These are phyloP conservation scores for Begonia peltatifolia DNA, from an alignment of 306 rosid genomes.

Conservation along the genomic window DNA sequence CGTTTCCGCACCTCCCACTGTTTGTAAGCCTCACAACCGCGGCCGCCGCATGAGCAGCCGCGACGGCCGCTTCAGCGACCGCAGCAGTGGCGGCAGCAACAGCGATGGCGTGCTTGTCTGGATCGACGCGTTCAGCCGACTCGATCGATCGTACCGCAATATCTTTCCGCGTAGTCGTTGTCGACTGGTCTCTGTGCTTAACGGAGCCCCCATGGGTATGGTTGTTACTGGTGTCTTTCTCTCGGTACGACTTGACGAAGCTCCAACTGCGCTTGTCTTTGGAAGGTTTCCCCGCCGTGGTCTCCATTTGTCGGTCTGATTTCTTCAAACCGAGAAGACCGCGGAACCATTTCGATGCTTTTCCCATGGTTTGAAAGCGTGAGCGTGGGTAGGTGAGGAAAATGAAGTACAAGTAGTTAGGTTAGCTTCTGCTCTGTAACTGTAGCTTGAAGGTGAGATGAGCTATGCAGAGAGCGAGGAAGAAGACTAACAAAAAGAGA, in stretches of 20 bases:
- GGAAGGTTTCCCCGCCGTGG: slow-evolving; percentile 18
- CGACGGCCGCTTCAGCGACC: slow-evolving; percentile 43
- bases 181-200: background rate
- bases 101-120: slow-evolving; percentile 41
- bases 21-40: slow-evolving; percentile 38
- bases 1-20: slow-evolving; percentile 14
- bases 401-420: background rate
- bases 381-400: background rate
- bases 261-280: slow-evolving; percentile 54
- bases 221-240: slow-evolving; percentile 14
- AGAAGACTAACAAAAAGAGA: background rate
- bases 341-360: slow-evolving; percentile 69
- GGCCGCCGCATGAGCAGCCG: slow-evolving; percentile 50
- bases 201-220: slow-evolving; percentile 2
- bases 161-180: background rate
- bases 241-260: slow-evolving; percentile 48
- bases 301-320: slow-evolving; percentile 3
- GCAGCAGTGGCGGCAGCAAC: slow-evolving; percentile 39
- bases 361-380: slow-evolving; percentile 35
- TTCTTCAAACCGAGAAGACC: slow-evolving; percentile 35
- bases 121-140: slow-evolving; percentile 7
- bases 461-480: background rate
- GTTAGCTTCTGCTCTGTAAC: too few relatives aligned
- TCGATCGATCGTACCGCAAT: background rate
- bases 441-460: too few relatives aligned